These are phyloP conservation scores for Ocimum tenuiflorum DNA, from an alignment of 257 asterid species.

Conservation along the genomic window DNA sequence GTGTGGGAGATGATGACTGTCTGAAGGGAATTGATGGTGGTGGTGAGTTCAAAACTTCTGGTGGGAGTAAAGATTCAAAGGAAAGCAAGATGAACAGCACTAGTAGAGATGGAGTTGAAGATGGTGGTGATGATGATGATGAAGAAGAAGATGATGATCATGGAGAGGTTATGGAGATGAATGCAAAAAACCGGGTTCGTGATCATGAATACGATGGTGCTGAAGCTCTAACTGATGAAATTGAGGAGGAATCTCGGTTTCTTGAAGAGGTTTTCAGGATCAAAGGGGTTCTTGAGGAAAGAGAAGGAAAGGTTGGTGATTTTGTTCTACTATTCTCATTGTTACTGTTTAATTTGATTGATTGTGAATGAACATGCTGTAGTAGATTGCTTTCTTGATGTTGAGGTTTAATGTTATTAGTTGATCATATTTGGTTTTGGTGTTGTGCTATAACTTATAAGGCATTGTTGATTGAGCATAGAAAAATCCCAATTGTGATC, in stretches of 20 bases:
- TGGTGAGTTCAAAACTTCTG: constrained; percentile 16
- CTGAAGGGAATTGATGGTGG: constrained; percentile 1
- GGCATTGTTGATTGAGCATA: neutral
- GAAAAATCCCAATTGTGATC: neutral
- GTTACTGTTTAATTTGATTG: neutral
- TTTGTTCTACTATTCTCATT: neutral
- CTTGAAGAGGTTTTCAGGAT: constrained; percentile 19
- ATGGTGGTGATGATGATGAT: neutral
- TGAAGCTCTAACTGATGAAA: constrained; percentile 29
- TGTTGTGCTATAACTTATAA: too few relatives aligned
- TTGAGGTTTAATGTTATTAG: neutral
- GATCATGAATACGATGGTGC: constrained; percentile 21
- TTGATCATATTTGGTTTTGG: neutral
- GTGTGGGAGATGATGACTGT: constrained; percentile 15
- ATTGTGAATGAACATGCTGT: neutral
- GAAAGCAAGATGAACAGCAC: constrained; percentile 27
- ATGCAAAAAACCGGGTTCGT: constrained; percentile 20
- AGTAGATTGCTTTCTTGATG: neutral
- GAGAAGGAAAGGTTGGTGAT: constrained; percentile 39
- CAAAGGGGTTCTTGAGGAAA: constrained; percentile 41
- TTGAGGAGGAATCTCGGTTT: constrained; percentile 22
- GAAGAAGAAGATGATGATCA: constrained; percentile 22
- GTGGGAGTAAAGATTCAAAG: constrained; percentile 25
- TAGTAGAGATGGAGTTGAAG: neutral
- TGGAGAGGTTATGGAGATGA: constrained; percentile 12